phyloP scores from a whole-genome alignment of 495 filamentous ascomycete species.

The Neurospora sublineolata region DNA sequence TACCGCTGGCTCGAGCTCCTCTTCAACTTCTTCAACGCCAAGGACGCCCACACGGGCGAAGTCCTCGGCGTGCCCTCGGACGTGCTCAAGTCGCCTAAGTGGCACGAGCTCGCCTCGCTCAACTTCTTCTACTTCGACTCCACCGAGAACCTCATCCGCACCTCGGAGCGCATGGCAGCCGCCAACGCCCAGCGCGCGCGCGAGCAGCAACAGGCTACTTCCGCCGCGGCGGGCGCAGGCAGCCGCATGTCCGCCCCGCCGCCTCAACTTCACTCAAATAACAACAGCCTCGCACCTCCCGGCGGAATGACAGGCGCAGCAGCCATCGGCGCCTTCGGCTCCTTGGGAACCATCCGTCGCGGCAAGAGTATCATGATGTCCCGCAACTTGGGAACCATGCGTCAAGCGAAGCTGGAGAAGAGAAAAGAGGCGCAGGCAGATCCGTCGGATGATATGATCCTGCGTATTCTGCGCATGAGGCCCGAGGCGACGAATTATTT shows the following conservation, averaged over 20 bases:
- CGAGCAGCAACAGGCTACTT: conserved; percentile 33
- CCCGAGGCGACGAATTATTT: conserved; percentile 88
- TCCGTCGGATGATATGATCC: conserved; percentile 95
- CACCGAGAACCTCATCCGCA: conserved; percentile 83
- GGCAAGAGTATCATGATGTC: conserved; percentile 93
- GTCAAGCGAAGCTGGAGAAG: conserved; percentile 89
- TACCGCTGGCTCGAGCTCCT: conserved; percentile 91
- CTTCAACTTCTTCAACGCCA: conserved; percentile 88
- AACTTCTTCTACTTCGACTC: conserved; percentile 98
- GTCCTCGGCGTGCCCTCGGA: conserved; percentile 79
- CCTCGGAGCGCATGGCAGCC: conserved; percentile 87
- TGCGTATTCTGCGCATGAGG: conserved; percentile 90
- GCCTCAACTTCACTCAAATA: conserved; percentile 32
- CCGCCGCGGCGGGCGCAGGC: conserved; percentile 17
- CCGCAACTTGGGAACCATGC: conserved; percentile 92
- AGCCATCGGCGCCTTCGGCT: conserved; percentile 43
- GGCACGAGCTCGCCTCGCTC: conserved; percentile 87
- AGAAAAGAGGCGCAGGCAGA: conserved; percentile 90
- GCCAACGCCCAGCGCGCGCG: conserved; percentile 72
- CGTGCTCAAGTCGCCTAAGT: conserved; percentile 91
- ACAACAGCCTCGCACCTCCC: background rate
- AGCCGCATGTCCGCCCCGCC: conserved; percentile 65
- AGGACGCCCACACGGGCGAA: conserved; percentile 83
- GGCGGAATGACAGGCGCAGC: background rate
- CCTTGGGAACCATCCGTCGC: conserved; percentile 62